Evolutionary conservation across 2,329 filamentous ascomycete genomes (phyloP).

Genomic region (Colletotrichum sp.): DNA sequence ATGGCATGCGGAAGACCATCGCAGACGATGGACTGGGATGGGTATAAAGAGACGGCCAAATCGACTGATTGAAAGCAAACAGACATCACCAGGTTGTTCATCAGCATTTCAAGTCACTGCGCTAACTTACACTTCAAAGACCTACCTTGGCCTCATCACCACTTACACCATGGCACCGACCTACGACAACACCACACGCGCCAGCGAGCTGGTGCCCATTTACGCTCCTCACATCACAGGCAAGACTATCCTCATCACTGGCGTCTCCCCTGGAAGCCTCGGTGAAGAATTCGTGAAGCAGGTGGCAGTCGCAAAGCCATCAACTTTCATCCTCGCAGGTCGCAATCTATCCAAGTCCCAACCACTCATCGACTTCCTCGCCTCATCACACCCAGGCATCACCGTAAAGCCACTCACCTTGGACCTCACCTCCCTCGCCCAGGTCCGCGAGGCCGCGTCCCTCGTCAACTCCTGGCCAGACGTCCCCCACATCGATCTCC

Average conservation of each 20-base stretch:
- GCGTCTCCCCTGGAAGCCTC: constrained; percentile 42
- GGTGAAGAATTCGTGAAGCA: constrained; percentile 40
- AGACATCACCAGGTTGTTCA: neutral
- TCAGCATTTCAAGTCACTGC: neutral
- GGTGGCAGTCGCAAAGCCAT: constrained; percentile 41
- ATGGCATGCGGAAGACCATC: neutral
- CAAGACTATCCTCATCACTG: constrained; percentile 45
- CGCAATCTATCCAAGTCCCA: constrained; percentile 45
- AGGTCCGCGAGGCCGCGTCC: constrained; percentile 41
- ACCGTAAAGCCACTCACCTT: constrained; percentile 38
- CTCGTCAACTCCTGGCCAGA: constrained; percentile 37
- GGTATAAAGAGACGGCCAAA: neutral
- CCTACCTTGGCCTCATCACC: neutral
- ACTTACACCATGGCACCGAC: neutral
- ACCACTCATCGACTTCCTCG: constrained; percentile 38
- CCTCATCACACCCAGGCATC: constrained; percentile 33
- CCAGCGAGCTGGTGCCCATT: constrained; percentile 30
- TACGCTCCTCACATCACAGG: constrained; percentile 35
- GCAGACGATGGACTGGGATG: neutral
- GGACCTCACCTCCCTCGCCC: constrained; percentile 42
- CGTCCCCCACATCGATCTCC: constrained; percentile 38
- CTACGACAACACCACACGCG: constrained; percentile 19
- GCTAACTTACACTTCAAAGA: neutral
- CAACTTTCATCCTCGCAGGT: constrained; percentile 49
- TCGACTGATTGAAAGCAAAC: neutral